phyloP scores from a whole-genome alignment of 2,329 filamentous ascomycete genomes.

The Trichocomaceae sp. region DNA sequence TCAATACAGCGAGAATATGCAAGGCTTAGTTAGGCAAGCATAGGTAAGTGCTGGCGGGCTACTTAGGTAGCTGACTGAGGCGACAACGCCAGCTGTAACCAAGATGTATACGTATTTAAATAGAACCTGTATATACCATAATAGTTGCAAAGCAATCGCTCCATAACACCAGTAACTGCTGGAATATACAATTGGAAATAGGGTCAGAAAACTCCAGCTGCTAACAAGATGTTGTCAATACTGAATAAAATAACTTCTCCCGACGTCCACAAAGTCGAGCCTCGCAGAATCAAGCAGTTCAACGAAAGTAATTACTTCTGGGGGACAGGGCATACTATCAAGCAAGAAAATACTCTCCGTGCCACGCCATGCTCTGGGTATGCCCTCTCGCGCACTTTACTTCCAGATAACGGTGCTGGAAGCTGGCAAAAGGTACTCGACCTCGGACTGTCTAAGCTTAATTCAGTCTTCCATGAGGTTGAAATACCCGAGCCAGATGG shows the following conservation, averaged over 20 bases:
- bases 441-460: not conserved
- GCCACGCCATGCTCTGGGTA: not conserved
- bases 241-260: not conserved
- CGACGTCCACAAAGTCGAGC: not conserved
- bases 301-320: conserved; percentile 4
- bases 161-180: not conserved
- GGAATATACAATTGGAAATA: not conserved
- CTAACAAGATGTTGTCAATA: not conserved
- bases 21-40: too few relatives aligned
- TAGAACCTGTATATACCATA: not conserved
- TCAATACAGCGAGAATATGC: not conserved
- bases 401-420: not conserved
- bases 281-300: not conserved
- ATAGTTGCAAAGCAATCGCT: not conserved
- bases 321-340: not conserved
- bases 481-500: not conserved
- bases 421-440: not conserved
- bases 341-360: not conserved
- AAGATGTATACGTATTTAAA: not conserved
- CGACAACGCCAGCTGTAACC: not conserved
- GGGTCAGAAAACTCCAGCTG: not conserved
- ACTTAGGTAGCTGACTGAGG: not conserved
- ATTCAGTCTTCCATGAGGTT: not conserved
- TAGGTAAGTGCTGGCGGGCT: too few relatives aligned
- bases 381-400: not conserved